Percentiles rank a stretch among this genome's conserved stretches.
phyloP scores from a whole-genome alignment of 129 eudicot genomes.

The Flaveria ramosissima region DNA sequence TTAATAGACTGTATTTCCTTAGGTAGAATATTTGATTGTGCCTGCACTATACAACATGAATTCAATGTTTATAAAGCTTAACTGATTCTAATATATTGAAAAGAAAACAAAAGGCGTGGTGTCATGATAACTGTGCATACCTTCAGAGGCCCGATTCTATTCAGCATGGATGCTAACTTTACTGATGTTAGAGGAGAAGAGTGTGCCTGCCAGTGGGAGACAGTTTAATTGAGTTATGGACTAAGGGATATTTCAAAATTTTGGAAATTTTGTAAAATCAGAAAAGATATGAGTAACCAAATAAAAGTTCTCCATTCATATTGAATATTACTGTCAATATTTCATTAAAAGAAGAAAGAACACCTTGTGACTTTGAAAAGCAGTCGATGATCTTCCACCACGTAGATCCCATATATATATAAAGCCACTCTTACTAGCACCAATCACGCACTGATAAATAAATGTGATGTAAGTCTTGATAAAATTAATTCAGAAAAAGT shows the following conservation, averaged over 20 bases:
- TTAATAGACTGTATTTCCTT: slow-evolving; percentile 76
- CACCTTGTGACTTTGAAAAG: slow-evolving; percentile 87
- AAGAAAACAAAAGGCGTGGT: slow-evolving; percentile 2
- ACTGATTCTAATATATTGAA: slow-evolving; percentile 1
- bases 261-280: not conserved
- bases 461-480: slow-evolving; percentile 14
- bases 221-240: slow-evolving; percentile 12
- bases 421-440: slow-evolving; percentile 79
- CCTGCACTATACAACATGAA: slow-evolving; percentile 51
- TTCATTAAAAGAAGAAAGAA: not conserved
- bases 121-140: slow-evolving; percentile 37
- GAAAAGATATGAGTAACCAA: not conserved
- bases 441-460: slow-evolving; percentile 65
- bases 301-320: slow-evolving; percentile 2
- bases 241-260: slow-evolving; percentile 2
- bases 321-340: not conserved
- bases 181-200: slow-evolving; percentile 62
- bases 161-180: slow-evolving; percentile 69
- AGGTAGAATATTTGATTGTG: slow-evolving; percentile 72
- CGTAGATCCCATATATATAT: slow-evolving; percentile 91
- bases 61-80: not conserved
- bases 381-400: slow-evolving; percentile 79
- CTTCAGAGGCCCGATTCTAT: slow-evolving; percentile 71
- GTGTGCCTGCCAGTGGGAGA: slow-evolving; percentile 43
- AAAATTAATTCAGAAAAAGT: not conserved